phyloP scores from a whole-genome alignment of 2,329 filamentous ascomycete species.

The Colletotrichum spinosum region DNA sequence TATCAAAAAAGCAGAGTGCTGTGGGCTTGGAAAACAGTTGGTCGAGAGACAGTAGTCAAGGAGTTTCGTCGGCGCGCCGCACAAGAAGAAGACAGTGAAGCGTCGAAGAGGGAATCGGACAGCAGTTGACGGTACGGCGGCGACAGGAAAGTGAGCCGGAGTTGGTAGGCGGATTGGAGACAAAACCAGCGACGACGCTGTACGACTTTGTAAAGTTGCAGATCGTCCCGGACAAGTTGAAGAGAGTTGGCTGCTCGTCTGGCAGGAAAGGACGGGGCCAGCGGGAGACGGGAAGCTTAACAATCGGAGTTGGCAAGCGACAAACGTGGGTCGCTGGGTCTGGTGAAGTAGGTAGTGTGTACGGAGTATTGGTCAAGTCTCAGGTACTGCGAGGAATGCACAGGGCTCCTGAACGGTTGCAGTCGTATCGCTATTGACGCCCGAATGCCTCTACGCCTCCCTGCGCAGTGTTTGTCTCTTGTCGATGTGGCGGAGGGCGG shows the following conservation, averaged over 20 bases:
- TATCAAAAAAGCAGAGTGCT: neutral
- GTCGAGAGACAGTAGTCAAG: too few relatives aligned
- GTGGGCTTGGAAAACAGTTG: neutral
- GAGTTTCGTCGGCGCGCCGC: too few relatives aligned
- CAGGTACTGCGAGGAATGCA: conserved; percentile 26
- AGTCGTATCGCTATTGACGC: conserved; percentile 32
- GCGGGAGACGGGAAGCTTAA: conserved; percentile 37
- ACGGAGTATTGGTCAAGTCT: too few relatives aligned
- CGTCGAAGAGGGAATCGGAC: neutral
- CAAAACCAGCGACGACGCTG: neutral
- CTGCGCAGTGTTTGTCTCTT: conserved; percentile 23
- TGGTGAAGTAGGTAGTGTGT: neutral
- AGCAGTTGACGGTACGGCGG: neutral
- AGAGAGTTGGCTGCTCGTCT: conserved; percentile 2
- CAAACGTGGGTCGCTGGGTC: conserved; percentile 36
- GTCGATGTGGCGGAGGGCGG: conserved; percentile 15
- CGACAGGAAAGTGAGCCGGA: neutral
- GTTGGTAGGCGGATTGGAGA: neutral
- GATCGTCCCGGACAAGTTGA: conserved; percentile 4
- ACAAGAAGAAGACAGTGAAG: neutral
- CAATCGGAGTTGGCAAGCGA: conserved; percentile 36
- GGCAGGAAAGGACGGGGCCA: conserved; percentile 29
- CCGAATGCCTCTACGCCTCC: conserved; percentile 33
- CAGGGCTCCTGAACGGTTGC: conserved; percentile 28
- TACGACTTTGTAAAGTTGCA: neutral